Conservation (phyloP, 2,329 filamentous ascomycete genomes). For the Hansfordia pulvinata region DNA sequence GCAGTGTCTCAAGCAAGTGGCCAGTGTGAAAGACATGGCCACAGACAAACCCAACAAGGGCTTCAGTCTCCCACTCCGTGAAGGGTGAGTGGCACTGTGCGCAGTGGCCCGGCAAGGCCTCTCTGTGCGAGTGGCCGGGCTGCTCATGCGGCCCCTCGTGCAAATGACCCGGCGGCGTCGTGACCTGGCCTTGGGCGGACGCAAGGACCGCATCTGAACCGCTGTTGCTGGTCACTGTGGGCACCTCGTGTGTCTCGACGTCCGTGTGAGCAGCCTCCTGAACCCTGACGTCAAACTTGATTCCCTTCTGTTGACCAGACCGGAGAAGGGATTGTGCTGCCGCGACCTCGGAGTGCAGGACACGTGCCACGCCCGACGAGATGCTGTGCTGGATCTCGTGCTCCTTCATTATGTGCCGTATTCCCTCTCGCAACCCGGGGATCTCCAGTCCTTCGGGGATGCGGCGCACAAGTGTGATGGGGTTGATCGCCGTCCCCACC, state of each 20-base stretch:
- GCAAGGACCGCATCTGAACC: slow-evolving; percentile 6
- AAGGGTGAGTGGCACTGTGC: slow-evolving; percentile 43
- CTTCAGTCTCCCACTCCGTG: slow-evolving; percentile 50
- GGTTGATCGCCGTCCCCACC: slow-evolving; percentile 86
- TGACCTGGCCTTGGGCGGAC: slow-evolving; percentile 11
- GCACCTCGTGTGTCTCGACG: slow-evolving; percentile 24
- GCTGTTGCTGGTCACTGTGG: slow-evolving; percentile 10
- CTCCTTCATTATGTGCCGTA: slow-evolving; percentile 85
- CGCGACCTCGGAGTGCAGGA: slow-evolving; percentile 77
- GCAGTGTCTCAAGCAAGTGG: slow-evolving; percentile 48
- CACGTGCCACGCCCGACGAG: slow-evolving; percentile 74
- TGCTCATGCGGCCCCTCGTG: no score
- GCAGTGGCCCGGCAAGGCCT: slow-evolving; percentile 40
- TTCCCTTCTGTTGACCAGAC: slow-evolving; percentile 65
- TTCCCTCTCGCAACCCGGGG: slow-evolving; percentile 73
- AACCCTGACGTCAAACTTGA: slow-evolving; percentile 70
- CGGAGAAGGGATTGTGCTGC: slow-evolving; percentile 70
- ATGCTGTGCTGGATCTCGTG: slow-evolving; percentile 94
- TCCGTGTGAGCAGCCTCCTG: slow-evolving; percentile 28
- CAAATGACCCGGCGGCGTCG: slow-evolving; percentile 4
- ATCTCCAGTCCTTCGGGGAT: slow-evolving; percentile 93
- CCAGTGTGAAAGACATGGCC: slow-evolving; percentile 70
- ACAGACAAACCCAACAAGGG: slow-evolving; percentile 68
- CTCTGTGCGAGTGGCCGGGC: slow-evolving; percentile 14
- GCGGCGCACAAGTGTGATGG: slow-evolving; percentile 74